Evolutionary conservation across 2,329 filamentous ascomycete genomes (phyloP).

Genomic region (Thelonectria rubi): DNA sequence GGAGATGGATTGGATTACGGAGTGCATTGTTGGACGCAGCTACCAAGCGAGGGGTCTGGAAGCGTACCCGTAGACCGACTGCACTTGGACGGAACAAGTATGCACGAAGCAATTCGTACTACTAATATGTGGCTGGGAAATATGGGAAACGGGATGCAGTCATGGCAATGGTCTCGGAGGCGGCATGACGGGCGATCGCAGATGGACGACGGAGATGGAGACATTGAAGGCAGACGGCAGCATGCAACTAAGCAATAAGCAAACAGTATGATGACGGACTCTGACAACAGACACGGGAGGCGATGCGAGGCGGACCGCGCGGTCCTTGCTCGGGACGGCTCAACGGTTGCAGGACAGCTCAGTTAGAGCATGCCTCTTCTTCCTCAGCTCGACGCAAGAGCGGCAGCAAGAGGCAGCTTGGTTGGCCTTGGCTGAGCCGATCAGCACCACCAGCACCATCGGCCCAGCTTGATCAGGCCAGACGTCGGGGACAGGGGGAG

Average conservation of each 20-base stretch:
- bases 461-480: constrained; percentile 10
- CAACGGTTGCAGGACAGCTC: background rate
- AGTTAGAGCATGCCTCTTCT: background rate
- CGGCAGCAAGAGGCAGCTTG: background rate
- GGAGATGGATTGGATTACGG: constrained; percentile 1
- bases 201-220: constrained; percentile 4
- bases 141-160: background rate
- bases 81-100: background rate
- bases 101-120: constrained; percentile 4
- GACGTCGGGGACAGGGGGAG: background rate
- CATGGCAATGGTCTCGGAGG: background rate
- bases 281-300: background rate
- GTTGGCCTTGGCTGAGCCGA: constrained; percentile 1
- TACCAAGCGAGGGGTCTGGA: constrained; percentile 8
- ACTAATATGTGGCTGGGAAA: constrained; percentile 19
- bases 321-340: background rate
- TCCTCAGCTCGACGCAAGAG: background rate
- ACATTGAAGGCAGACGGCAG: background rate
- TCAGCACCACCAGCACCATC: background rate
- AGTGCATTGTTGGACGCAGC: constrained; percentile 16
- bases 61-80: background rate
- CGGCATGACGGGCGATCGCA: constrained; percentile 28
- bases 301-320: background rate
- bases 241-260: constrained; percentile 4
- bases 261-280: background rate